These are phyloP conservation scores for Aspergillus homomorphus DNA, from an alignment of 495 filamentous ascomycete genomes.

Conservation along the genomic window DNA sequence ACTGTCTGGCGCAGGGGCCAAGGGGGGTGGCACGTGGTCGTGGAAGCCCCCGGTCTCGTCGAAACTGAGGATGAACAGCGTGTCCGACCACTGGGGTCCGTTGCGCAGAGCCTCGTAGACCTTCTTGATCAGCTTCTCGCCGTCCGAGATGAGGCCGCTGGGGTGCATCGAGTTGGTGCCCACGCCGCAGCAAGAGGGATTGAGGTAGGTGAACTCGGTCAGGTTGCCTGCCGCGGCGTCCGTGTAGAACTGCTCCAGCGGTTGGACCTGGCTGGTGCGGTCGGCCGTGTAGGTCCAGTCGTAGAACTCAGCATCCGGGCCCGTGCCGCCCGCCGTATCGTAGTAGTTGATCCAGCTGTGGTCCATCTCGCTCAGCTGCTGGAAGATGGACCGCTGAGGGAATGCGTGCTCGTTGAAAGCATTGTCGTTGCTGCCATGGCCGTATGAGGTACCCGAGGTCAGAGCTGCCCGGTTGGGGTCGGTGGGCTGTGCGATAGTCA, in stretches of 20 bases:
- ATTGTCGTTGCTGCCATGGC: conserved; percentile 47
- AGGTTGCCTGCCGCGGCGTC: conserved; percentile 40
- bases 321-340: conserved; percentile 35
- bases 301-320: conserved; percentile 36
- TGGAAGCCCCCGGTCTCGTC: conserved; percentile 51
- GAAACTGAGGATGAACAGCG: conserved; percentile 49
- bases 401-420: conserved; percentile 37
- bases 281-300: conserved; percentile 40
- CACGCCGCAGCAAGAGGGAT: conserved; percentile 49
- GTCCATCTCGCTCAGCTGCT: conserved; percentile 41
- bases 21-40: conserved; percentile 49
- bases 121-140: conserved; percentile 47
- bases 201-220: conserved; percentile 47
- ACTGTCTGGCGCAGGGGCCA: conserved; percentile 37
- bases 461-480: conserved; percentile 49
- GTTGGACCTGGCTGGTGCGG: conserved; percentile 32
- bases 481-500: conserved; percentile 34
- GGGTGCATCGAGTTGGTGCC: conserved; percentile 50
- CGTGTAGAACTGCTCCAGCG: conserved; percentile 34
- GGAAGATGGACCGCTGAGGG: conserved; percentile 45
- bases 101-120: conserved; percentile 49
- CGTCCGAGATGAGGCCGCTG: conserved; percentile 40
- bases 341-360: conserved; percentile 53
- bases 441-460: conserved; percentile 45
- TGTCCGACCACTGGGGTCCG: conserved; percentile 44